A percentile compares a stretch with the other conserved stretches of the same genome.
Conservation (phyloP, 352 stramenopile genomes). For the Phytophthora cajani region DNA sequence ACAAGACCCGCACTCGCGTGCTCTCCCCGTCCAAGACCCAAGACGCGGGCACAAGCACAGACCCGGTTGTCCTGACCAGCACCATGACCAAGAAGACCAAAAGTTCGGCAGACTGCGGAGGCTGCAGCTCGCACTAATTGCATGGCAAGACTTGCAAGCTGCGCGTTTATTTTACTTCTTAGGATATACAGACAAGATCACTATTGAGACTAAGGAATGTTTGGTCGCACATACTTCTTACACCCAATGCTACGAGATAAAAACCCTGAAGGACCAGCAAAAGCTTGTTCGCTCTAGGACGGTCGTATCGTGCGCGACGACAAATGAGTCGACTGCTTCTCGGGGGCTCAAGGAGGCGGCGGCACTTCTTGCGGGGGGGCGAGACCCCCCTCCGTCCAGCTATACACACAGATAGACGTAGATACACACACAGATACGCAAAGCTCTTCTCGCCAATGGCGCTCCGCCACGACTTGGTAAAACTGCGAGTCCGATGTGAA, state of each 20-base stretch:
- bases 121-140: slow-evolving; percentile 21
- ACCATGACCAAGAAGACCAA: slow-evolving; percentile 6
- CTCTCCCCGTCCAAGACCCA: slow-evolving; percentile 4
- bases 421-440: slow-evolving; percentile 23
- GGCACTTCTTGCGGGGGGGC: slow-evolving; percentile 50
- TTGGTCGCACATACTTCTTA: slow-evolving; percentile 89
- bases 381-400: slow-evolving; percentile 32
- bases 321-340: slow-evolving; percentile 28
- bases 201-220: slow-evolving; percentile 34
- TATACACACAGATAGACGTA: slow-evolving; percentile 13
- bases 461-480: slow-evolving; percentile 8
- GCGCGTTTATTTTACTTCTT: not conserved
- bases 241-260: slow-evolving; percentile 89
- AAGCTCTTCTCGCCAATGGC: slow-evolving; percentile 2
- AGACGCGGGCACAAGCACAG: not conserved
- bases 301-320: slow-evolving; percentile 71
- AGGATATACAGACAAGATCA: not conserved
- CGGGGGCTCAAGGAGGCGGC: slow-evolving; percentile 27
- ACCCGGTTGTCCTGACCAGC: slow-evolving; percentile 21
- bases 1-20: slow-evolving; percentile 32
- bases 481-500: slow-evolving; percentile 19
- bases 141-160: not conserved
- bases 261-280: slow-evolving; percentile 86
- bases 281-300: slow-evolving; percentile 56
- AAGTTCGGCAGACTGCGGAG: slow-evolving; percentile 20